Evolutionary conservation across 1,139 yeast species (phyloP).

Genomic region (Nadsonia starkeyi-henricii): DNA sequence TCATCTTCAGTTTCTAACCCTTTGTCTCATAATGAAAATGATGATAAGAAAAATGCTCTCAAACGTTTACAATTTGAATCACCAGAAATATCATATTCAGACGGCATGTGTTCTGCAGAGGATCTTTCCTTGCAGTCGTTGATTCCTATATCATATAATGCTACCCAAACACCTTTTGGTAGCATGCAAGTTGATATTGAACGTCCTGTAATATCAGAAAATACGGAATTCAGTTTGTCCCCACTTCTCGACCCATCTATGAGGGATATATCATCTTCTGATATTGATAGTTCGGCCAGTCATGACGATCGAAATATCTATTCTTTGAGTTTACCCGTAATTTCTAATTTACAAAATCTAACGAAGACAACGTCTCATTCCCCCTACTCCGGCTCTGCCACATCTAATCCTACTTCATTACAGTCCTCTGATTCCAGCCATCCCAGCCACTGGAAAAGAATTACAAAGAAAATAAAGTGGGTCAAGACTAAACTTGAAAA

Average conservation of each 20-base stretch:
- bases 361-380: not conserved
- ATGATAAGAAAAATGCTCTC: no score
- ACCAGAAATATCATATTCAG: not conserved
- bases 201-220: not conserved
- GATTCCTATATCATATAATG: no score
- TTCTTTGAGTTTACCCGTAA: not conserved
- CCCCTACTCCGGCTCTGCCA: not conserved
- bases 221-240: no score
- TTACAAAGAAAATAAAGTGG: not conserved
- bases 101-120: no score
- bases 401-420: not conserved
- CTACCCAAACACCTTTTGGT: not conserved
- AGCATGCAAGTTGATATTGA: not conserved
- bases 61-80: not conserved
- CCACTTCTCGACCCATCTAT: no score
- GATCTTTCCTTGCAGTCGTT: no score
- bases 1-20: no score
- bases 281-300: no score
- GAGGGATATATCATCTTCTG: no score
- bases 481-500: not conserved
- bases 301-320: no score
- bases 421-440: not conserved
- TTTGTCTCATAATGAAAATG: no score
- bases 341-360: not conserved
- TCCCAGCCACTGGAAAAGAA: not conserved